phyloP scores from a whole-genome alignment of 2,329 filamentous ascomycete genomes.

The Pseudocercospora fijiensis region DNA sequence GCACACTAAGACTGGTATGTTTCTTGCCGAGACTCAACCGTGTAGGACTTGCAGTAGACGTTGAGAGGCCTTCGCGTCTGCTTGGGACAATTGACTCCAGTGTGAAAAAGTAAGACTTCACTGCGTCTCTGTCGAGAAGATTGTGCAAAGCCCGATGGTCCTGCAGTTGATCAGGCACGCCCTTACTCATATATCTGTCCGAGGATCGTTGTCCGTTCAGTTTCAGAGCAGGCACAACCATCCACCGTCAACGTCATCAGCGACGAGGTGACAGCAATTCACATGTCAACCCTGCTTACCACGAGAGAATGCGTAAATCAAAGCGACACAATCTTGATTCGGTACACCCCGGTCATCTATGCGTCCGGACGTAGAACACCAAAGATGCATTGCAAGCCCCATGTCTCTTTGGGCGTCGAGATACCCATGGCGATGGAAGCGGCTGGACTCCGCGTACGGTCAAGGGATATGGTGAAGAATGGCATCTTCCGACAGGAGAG shows the following conservation, averaged over 20 bases:
- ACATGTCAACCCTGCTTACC: background rate
- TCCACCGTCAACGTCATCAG: background rate
- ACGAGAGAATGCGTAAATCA: slow-evolving; percentile 1
- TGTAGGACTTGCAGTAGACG: background rate
- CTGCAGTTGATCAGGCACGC: background rate
- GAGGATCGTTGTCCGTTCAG: background rate
- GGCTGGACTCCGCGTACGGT: background rate
- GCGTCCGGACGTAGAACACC: background rate
- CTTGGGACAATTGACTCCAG: background rate
- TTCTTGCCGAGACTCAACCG: background rate
- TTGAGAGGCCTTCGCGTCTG: background rate
- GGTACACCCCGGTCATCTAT: slow-evolving; percentile 5
- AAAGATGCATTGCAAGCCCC: background rate
- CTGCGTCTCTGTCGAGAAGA: background rate
- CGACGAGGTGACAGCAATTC: background rate
- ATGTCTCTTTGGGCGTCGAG: background rate
- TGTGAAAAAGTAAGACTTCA: background rate
- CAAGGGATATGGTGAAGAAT: background rate
- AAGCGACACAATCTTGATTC: slow-evolving; percentile 7
- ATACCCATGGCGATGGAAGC: background rate
- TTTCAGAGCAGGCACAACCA: background rate
- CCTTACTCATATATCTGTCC: slow-evolving; percentile 13
- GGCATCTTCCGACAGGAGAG: background rate
- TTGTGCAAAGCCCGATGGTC: background rate
- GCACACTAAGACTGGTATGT: background rate